A percentile compares a stretch with the other conserved stretches of the same genome.
Evolutionary conservation across 805 yeast genomes (phyloP).

Genomic region (Tetrapisispora iriomotensis): DNA sequence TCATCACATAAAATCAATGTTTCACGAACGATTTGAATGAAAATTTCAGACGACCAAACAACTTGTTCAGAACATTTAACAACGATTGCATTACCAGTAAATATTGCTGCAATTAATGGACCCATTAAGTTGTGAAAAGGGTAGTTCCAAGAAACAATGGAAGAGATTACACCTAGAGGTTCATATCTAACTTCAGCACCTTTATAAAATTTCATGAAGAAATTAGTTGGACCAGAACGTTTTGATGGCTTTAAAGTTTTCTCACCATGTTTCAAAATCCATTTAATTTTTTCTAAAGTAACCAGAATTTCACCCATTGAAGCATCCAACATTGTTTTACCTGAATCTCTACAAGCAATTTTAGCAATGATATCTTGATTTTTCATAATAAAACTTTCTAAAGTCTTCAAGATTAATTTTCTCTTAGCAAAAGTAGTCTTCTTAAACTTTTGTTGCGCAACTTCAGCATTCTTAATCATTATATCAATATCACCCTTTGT

Average conservation of each 20-base stretch:
- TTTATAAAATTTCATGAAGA: slow-evolving; percentile 73
- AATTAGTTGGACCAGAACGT: slow-evolving; percentile 80
- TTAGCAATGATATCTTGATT: slow-evolving; percentile 83
- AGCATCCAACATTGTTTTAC: slow-evolving; percentile 92
- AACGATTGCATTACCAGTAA: slow-evolving; percentile 85
- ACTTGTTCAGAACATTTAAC: slow-evolving; percentile 95
- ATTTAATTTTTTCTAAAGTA: slow-evolving; percentile 81
- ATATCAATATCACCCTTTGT: slow-evolving; percentile 62
- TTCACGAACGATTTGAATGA: slow-evolving; percentile 56
- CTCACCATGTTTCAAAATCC: slow-evolving; percentile 84
- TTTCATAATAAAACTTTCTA: slow-evolving; percentile 59
- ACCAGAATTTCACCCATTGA: slow-evolving; percentile 95
- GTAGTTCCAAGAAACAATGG: slow-evolving; percentile 93
- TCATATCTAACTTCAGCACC: slow-evolving; percentile 90
- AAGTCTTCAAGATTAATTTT: slow-evolving; percentile 58
- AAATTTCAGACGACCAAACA: slow-evolving; percentile 85
- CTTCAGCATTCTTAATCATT: slow-evolving; percentile 36
- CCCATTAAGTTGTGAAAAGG: slow-evolving; percentile 93
- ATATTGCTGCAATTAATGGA: slow-evolving; percentile 79
- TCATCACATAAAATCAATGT: slow-evolving; percentile 67
- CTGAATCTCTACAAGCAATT: slow-evolving; percentile 93
- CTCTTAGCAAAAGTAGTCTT: slow-evolving; percentile 51
- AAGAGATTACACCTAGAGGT: slow-evolving; percentile 79
- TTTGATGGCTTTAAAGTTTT: slow-evolving; percentile 54
- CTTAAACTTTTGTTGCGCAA: slow-evolving; percentile 30